Evolutionary conservation across 164 flowering plant genomes (phyloP).

Genomic region (Chimonanthus salicifolius): DNA sequence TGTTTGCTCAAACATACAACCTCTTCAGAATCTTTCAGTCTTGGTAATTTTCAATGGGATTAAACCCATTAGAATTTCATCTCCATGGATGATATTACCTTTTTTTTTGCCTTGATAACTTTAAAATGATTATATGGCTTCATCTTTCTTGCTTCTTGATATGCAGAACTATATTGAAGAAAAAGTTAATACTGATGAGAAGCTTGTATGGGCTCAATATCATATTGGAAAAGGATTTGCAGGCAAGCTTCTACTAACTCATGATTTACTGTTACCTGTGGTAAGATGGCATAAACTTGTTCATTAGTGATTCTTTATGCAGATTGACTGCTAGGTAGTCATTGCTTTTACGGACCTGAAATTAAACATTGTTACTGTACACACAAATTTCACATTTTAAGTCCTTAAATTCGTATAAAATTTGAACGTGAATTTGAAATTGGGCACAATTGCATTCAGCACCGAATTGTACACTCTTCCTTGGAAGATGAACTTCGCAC

Average conservation of each 20-base stretch:
- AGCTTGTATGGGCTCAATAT: slow-evolving; percentile 45
- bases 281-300: neutral
- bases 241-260: slow-evolving; percentile 32
- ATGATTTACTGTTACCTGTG: neutral
- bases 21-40: slow-evolving; percentile 55
- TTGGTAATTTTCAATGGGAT: slow-evolving; percentile 30
- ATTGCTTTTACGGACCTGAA: no score
- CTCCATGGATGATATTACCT: no score
- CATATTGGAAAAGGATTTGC: slow-evolving; percentile 66
- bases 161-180: slow-evolving; percentile 60
- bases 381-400: no score
- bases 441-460: no score
- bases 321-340: no score
- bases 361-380: no score
- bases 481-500: no score
- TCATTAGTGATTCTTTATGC: neutral
- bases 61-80: neutral
- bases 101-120: neutral
- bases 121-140: neutral
- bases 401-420: no score
- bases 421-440: no score
- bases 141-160: neutral
- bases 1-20: slow-evolving; percentile 78
- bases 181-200: slow-evolving; percentile 53
- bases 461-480: no score